Conservation (phyloP, 441 rosid species). For the Pelargonium citronellum region DNA sequence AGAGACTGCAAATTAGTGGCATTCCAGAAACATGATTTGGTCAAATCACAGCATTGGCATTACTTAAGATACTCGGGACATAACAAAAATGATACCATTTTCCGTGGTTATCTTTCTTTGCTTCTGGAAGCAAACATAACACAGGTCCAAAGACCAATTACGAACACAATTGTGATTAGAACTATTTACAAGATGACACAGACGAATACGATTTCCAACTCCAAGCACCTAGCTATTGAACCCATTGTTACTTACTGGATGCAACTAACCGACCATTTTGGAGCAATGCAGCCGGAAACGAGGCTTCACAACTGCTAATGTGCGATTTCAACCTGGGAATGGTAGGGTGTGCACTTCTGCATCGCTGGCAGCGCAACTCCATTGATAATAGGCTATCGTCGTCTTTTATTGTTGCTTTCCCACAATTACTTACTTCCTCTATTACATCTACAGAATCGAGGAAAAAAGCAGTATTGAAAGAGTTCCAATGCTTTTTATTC, state of each 20-base stretch:
- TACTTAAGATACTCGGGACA: too few relatives aligned
- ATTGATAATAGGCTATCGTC: slow-evolving; percentile 43
- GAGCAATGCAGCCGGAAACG: slow-evolving; percentile 46
- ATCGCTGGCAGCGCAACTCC: slow-evolving; percentile 80
- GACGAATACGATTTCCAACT: not conserved
- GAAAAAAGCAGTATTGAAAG: slow-evolving; percentile 69
- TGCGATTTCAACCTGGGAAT: slow-evolving; percentile 76
- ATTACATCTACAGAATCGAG: slow-evolving; percentile 76
- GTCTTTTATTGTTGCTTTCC: slow-evolving; percentile 44
- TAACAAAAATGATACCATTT: too few relatives aligned
- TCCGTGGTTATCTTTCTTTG: too few relatives aligned
- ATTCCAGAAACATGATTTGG: too few relatives aligned
- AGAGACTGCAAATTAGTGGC: too few relatives aligned
- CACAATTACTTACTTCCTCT: slow-evolving; percentile 53
- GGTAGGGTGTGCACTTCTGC: slow-evolving; percentile 81
- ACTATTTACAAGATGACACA: not conserved
- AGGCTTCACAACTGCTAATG: slow-evolving; percentile 43
- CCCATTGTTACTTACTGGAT: slow-evolving; percentile 10
- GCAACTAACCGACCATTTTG: slow-evolving; percentile 41
- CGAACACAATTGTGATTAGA: too few relatives aligned
- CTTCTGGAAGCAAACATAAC: too few relatives aligned
- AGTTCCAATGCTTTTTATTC: slow-evolving; percentile 94
- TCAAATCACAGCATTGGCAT: too few relatives aligned
- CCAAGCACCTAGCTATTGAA: not conserved
- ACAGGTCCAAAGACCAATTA: too few relatives aligned